These are phyloP conservation scores for Phytopythium oedochilum DNA, from an alignment of 352 stramenopile species.

Conservation along the genomic window DNA sequence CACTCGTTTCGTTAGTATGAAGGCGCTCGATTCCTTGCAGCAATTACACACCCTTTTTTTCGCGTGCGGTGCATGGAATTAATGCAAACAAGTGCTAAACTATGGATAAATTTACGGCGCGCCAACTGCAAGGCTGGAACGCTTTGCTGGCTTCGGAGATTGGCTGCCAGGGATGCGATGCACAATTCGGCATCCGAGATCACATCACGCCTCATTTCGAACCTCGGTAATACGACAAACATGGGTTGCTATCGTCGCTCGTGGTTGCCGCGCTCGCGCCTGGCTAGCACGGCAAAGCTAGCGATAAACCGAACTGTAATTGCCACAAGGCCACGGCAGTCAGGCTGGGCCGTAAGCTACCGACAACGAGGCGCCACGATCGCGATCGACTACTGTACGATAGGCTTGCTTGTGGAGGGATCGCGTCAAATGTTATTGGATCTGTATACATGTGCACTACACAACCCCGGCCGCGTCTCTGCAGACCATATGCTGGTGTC, in stretches of 20 bases:
- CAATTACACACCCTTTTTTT: not conserved
- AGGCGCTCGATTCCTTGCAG: not conserved
- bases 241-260: too few relatives aligned
- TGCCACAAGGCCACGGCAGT: not conserved
- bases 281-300: too few relatives aligned
- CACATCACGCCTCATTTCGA: too few relatives aligned
- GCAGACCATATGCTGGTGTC: not conserved
- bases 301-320: not conserved
- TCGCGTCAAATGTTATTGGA: too few relatives aligned
- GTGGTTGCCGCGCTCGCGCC: not conserved
- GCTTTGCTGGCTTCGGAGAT: not conserved
- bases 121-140: not conserved
- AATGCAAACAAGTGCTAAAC: too few relatives aligned
- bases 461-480: not conserved
- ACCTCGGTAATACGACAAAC: too few relatives aligned
- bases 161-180: too few relatives aligned
- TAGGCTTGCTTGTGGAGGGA: not conserved
- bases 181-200: too few relatives aligned
- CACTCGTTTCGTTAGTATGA: not conserved
- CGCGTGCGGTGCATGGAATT: not conserved
- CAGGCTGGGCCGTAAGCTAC: too few relatives aligned
- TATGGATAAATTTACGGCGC: not conserved
- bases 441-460: not conserved
- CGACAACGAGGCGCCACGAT: too few relatives aligned
- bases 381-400: too few relatives aligned